These are phyloP conservation scores for Myxozyma vanderwaltii DNA, from an alignment of 805 yeast genomes.

Conservation along the genomic window DNA sequence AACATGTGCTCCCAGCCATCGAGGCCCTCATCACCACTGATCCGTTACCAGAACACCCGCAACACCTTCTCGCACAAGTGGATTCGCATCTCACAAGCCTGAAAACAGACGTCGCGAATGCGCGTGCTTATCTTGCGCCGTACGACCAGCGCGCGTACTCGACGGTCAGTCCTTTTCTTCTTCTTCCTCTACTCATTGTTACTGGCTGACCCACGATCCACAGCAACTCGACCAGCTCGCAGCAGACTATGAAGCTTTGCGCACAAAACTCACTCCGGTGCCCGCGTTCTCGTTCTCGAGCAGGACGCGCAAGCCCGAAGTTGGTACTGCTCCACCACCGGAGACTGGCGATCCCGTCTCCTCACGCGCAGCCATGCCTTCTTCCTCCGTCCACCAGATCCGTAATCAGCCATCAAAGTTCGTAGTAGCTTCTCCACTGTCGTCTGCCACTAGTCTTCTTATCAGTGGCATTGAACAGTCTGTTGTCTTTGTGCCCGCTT, in stretches of 20 bases:
- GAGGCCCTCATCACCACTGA: constrained; percentile 12
- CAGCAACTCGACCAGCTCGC: constrained; percentile 29
- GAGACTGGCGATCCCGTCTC: background rate
- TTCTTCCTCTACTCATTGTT: no score
- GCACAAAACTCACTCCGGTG: constrained; percentile 7
- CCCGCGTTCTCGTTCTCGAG: constrained; percentile 23
- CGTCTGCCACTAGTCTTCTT: constrained; percentile 1
- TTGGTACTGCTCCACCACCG: background rate
- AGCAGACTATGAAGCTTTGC: background rate
- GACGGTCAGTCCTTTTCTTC: background rate
- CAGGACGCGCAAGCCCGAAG: constrained; percentile 8
- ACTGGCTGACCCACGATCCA: no score
- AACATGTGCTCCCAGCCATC: constrained; percentile 1
- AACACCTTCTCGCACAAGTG: background rate
- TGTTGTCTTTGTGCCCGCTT: constrained; percentile 11
- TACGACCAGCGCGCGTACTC: constrained; percentile 32
- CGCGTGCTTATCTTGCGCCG: constrained; percentile 21
- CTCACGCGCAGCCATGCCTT: no score
- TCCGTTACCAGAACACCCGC: background rate
- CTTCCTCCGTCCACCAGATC: constrained; percentile 16
- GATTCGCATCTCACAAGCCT: constrained; percentile 5
- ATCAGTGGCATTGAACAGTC: constrained; percentile 9
- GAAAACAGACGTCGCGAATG: constrained; percentile 9
- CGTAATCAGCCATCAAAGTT: constrained; percentile 3
- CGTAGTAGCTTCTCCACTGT: background rate